Evolutionary conservation across 1,284 basidiomycete genomes (phyloP).

Genomic region (Naganishia albida): DNA sequence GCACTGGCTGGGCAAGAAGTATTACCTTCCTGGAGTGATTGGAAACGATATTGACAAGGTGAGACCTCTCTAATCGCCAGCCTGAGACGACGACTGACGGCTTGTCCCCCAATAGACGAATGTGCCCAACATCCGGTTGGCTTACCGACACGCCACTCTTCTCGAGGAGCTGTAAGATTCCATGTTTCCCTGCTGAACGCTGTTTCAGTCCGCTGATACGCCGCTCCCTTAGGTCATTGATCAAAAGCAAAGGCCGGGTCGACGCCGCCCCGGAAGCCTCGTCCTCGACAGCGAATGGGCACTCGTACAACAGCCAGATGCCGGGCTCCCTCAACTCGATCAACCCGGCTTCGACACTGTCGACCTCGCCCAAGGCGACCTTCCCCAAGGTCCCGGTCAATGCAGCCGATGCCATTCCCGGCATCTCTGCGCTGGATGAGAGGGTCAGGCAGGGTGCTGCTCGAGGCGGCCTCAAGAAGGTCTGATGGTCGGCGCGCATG

Average conservation of each 20-base stretch:
- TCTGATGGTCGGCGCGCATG: neutral
- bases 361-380: constrained; percentile 25
- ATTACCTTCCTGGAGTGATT: constrained; percentile 82
- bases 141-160: constrained; percentile 85
- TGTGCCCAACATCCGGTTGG: constrained; percentile 85
- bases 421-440: constrained; percentile 35
- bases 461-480: constrained; percentile 22
- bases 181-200: neutral
- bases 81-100: neutral
- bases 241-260: constrained; percentile 30
- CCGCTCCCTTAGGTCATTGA: constrained; percentile 22
- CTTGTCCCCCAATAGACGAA: constrained; percentile 70
- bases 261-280: constrained; percentile 8
- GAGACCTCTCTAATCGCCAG: constrained; percentile 16
- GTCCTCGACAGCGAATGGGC: constrained; percentile 12
- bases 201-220: neutral
- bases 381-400: constrained; percentile 34
- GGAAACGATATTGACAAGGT: constrained; percentile 93
- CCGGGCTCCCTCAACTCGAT: constrained; percentile 4
- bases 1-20: constrained; percentile 89
- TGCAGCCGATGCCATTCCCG: constrained; percentile 29
- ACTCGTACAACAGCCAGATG: constrained; percentile 11
- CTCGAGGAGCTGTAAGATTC: constrained; percentile 68
- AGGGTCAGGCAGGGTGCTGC: constrained; percentile 28
- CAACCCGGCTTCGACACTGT: constrained; percentile 30